A percentile compares a stretch with the other conserved stretches of the same genome.
phyloP scores from a whole-genome alignment of 2,329 filamentous ascomycete genomes.

The Endothia cerciana region DNA sequence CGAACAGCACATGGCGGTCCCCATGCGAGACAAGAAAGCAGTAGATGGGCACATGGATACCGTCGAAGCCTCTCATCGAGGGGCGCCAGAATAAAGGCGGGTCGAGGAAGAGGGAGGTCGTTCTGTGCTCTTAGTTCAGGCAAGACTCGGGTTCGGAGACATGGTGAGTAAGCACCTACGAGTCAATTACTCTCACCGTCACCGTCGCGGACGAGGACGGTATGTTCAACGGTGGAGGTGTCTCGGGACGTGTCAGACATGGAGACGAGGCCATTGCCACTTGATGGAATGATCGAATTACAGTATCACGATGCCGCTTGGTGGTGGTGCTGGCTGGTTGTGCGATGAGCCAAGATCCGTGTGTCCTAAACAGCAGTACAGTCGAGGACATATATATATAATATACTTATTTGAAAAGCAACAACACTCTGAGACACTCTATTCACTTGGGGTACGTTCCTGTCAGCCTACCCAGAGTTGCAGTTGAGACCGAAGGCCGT shows the following conservation, averaged over 20 bases:
- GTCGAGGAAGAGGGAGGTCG: background rate
- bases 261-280: background rate
- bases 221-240: background rate
- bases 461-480: too few species aligned
- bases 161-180: background rate
- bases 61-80: too few species aligned
- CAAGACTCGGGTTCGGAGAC: too few species aligned
- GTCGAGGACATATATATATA: too few species aligned
- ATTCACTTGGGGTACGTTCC: too few species aligned
- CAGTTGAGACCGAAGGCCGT: too few species aligned
- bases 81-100: background rate
- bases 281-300: too few species aligned
- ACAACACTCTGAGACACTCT: too few species aligned
- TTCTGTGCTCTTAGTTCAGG: background rate
- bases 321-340: too few species aligned
- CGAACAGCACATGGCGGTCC: slow-evolving; percentile 33
- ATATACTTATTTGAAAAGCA: too few species aligned
- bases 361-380: too few species aligned
- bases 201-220: background rate
- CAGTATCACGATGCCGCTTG: background rate
- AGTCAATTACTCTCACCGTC: background rate
- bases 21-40: slow-evolving; percentile 29
- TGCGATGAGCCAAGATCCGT: too few species aligned
- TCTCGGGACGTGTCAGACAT: background rate
- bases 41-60: slow-evolving; percentile 27